Percentiles rank a stretch among this genome's conserved stretches.
Conservation (phyloP, 176 grass and related monocot genomes). For the Oryza australiensis region DNA sequence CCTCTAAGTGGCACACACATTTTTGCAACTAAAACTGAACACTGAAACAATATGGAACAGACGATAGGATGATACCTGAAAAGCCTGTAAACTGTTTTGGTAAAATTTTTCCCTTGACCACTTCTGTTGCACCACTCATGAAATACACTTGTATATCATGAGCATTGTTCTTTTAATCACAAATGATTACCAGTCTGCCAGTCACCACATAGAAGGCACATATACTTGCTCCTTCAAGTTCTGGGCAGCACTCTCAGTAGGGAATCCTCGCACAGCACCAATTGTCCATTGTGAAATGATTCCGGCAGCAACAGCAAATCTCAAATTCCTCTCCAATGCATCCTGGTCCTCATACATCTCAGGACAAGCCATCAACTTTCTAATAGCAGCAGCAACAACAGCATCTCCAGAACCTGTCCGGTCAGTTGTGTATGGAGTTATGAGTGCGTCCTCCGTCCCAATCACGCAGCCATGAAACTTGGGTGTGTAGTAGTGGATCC, state of each 20-base stretch:
- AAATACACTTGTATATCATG: conserved; percentile 5
- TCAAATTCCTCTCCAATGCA: conserved; percentile 71
- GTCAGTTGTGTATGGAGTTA: conserved; percentile 79
- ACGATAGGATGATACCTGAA: conserved; percentile 33
- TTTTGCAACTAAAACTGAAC: conserved; percentile 20
- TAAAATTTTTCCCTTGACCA: background rate
- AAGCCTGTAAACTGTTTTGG: conserved; percentile 23
- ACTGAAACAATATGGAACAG: background rate
- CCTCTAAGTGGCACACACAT: background rate
- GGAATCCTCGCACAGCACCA: conserved; percentile 80
- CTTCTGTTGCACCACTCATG: conserved; percentile 30
- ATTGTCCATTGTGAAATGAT: conserved; percentile 96
- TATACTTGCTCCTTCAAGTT: conserved; percentile 91
- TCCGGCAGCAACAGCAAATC: conserved; percentile 80
- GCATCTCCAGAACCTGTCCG: conserved; percentile 92
- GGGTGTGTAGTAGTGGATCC: conserved; percentile 85
- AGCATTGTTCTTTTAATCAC: background rate
- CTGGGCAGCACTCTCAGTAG: conserved; percentile 80
- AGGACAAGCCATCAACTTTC: conserved; percentile 64
- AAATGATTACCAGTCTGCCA: conserved; percentile 41
- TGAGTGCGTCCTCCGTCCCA: conserved; percentile 69
- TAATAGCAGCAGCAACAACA: conserved; percentile 75
- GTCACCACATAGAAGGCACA: conserved; percentile 89
- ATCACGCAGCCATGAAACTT: conserved; percentile 80
- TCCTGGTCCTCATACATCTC: conserved; percentile 83